Evolutionary conservation across 2,329 filamentous ascomycete genomes (phyloP), one percentile per base, ranked within the genome.

Genomic region (Colletotrichum horii): DNA sequence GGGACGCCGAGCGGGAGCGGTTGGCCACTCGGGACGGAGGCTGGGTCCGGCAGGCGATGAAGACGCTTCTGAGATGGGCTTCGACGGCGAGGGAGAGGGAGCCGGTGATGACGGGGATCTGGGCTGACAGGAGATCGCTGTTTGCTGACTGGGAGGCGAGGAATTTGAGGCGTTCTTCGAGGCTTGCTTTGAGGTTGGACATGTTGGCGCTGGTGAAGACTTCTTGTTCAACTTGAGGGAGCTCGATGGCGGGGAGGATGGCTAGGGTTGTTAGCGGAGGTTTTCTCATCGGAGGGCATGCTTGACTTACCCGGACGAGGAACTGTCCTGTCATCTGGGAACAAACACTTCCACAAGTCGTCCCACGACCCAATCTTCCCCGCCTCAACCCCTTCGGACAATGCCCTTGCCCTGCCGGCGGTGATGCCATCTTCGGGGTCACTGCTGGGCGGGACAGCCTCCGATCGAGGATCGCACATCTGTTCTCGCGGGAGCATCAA

Each of bases 401-500:
- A 43, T 7, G 60, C 19, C n/a, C 65, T 71, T 2, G 70, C 65
- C 12, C 64, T 65, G 0, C 38, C 24, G 12, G 14, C 64, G 2
- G 70, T 73, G 22, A 76, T 61, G 19, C 74, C 74, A 26, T 76
- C 74, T 22, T 76, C 74, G 0, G 70, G 64, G 16, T 76, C 60
- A 22, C 16, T 56, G 19, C 28, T 62, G 2, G 34, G 12, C 1
- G 70, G 24, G 2, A 36, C 9, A 16, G 16, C 19, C 14, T 73
- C 65, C 4, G 34, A 52, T 7, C 28, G 36, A 3, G 74, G 64
- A 9, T 86, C 84, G 26, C 85, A 86, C 83, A 86, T 86, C 22
- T 82, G 79, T 61, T 86, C 84, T n/a, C 84, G 83, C 0, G 85
- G 85, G 7, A 85, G 75, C 7, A 84, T 81, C 32, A 85, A 82